Evolutionary conservation across 495 filamentous ascomycete species (phyloP), one percentile per base, ranked within the genome.

Genomic region (Tuber melanosporum): DNA sequence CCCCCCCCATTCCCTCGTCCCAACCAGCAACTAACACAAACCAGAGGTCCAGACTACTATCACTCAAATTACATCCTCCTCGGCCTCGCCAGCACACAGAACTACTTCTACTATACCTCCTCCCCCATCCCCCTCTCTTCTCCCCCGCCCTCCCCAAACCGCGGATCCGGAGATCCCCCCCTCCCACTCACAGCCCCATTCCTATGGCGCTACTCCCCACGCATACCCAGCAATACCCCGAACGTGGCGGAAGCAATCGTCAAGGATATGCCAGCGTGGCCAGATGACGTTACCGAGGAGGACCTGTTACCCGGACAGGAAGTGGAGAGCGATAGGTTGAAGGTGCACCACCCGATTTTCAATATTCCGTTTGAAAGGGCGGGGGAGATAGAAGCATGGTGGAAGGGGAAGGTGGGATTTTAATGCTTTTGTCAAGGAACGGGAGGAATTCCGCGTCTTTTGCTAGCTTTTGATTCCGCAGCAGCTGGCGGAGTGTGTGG

Each of bases 61-160:
- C 95, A 99, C 85, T 91, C 92, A 44, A 93, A 91, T 85, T 99
- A 99, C 85, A 90, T 93, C 70, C 89, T 99, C 46, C 90, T 92
- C 36, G 95, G 96, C 14, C 87, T 98, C 49, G 94, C 93, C 82
- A 90, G 89, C 47, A 90, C 91, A 9, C 94, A 98, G 84, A 87
- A 97, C 82, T 84, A 89, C 79, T 94, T 92, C 84, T 88, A 87
- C 77, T 92, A 92, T 81, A 85, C 85, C 71, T 82, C 86, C 70
- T 79, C 85, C 41, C 86, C 73, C 73, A 12, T 49, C 20, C 44
- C 41, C 66, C 71, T 49, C 43, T n/a, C 44, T 10, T 46, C 76
- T 1, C 12, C 62, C 44, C 43, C 62, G 32, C 39, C 2, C n/a
- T 47, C 36, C 42, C 70, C 6, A 44, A 71, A 26, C 76, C 72